Percentiles rank a stretch among this genome's conserved stretches.
phyloP scores from a whole-genome alignment of 164 flowering plant species.

The Annona squamosa region DNA sequence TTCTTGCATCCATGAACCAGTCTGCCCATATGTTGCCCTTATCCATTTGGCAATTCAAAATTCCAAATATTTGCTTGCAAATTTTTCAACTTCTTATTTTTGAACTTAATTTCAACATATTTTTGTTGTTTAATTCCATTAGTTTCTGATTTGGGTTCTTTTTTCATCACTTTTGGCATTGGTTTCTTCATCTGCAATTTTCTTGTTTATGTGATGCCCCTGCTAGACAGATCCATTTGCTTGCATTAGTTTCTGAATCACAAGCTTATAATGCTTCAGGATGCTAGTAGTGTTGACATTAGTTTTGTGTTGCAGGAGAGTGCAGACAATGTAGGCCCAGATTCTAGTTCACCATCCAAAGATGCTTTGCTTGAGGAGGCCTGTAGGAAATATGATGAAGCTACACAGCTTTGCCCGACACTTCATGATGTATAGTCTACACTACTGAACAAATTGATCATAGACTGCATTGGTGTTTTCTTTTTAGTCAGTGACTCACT shows the following conservation, averaged over 20 bases:
- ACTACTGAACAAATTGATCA: neutral
- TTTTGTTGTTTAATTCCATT: neutral
- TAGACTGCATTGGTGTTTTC: neutral
- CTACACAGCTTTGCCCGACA: constrained; percentile 83
- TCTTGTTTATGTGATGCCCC: neutral
- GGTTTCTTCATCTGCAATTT: neutral
- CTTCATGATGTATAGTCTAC: constrained; percentile 84
- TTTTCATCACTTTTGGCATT: neutral
- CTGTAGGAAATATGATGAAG: constrained; percentile 93
- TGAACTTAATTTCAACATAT: neutral
- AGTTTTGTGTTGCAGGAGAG: constrained; percentile 71
- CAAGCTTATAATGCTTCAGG: neutral
- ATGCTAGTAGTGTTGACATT: constrained; percentile 13
- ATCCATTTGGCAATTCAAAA: no score
- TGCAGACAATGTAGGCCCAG: constrained; percentile 90
- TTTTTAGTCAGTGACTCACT: neutral
- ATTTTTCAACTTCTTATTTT: no score
- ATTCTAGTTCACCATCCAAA: constrained; percentile 84
- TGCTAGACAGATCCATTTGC: neutral
- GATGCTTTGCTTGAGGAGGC: constrained; percentile 99
- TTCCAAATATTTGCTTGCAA: neutral
- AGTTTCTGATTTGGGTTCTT: neutral
- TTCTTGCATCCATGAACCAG: neutral
- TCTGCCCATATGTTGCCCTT: neutral
- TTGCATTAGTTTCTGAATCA: neutral